phyloP scores from a whole-genome alignment of 495 filamentous ascomycete genomes.

The Penicillium angulare region DNA sequence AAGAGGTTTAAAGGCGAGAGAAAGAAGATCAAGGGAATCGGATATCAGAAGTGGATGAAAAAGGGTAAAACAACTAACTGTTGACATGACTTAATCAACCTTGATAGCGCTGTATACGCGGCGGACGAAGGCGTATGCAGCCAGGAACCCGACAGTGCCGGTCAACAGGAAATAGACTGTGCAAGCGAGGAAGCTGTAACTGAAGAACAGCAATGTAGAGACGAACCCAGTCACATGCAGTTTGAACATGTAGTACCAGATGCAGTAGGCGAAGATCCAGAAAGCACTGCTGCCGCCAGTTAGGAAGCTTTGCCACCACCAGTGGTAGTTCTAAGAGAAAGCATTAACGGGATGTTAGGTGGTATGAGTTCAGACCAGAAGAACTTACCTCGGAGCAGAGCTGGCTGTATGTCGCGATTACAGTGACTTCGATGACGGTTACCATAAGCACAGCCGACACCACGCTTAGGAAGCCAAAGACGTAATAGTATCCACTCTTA shows the following conservation, averaged over 20 bases:
- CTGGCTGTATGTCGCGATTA: slow-evolving; percentile 84
- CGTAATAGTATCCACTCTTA: slow-evolving; percentile 92
- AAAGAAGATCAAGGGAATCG: neutral
- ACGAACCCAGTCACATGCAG: slow-evolving; percentile 82
- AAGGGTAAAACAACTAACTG: slow-evolving; percentile 12
- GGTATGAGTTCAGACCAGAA: neutral
- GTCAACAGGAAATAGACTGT: slow-evolving; percentile 79
- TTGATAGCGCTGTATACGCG: slow-evolving; percentile 70
- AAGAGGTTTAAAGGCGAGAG: neutral
- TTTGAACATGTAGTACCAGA: slow-evolving; percentile 84
- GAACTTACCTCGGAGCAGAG: slow-evolving; percentile 69
- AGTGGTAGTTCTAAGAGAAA: slow-evolving; percentile 71
- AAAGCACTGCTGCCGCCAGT: slow-evolving; percentile 75
- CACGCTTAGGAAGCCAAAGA: slow-evolving; percentile 85
- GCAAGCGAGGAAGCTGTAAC: slow-evolving; percentile 78
- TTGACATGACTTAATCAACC: slow-evolving; percentile 30
- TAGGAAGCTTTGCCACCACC: slow-evolving; percentile 94
- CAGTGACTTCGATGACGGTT: slow-evolving; percentile 83
- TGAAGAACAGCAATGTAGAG: slow-evolving; percentile 81
- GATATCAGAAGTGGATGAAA: neutral
- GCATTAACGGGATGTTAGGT: neutral
- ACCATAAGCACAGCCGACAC: slow-evolving; percentile 73
- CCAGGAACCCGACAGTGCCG: slow-evolving; percentile 86
- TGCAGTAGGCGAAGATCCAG: slow-evolving; percentile 85
- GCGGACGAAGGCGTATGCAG: slow-evolving; percentile 84